Base-by-base conservation (phyloP, 2,329 filamentous ascomycete genomes). In the Cadophora malorum region DNA sequence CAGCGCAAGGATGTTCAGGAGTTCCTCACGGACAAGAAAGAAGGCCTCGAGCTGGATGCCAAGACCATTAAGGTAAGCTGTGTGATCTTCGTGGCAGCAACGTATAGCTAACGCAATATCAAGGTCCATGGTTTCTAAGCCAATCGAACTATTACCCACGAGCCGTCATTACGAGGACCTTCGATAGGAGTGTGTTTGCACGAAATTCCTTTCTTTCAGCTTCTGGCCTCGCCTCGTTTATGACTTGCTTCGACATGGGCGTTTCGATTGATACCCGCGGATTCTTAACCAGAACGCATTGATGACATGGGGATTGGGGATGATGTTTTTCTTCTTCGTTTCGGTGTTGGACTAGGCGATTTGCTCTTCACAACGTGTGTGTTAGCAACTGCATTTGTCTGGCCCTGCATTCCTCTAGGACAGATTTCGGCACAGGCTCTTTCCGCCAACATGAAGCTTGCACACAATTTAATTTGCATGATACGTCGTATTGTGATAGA, bases 1-100 rank as follows among this genome's bases (percentile, higher is more conserved):
- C 96, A 99, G 87, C 95, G 96, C 84, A 97, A 97, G 85, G 94
- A 97, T 89, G 92, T 97, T 81, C 92, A 96, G 83, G 94, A 97
- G 80, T 99, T 98, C 86, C 90, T 98, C 83, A 90, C 90, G 83
- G 92, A 97, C 85, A 96, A 97, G 88, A 93, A 94, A 83, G 92
- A 94, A 80, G 95, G 95, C 79, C 88, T 98, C 78, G 93, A 93
- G 82, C 90, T 97, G 80, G 93, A 97, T 84, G 87, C 90, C 82
- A 97, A 97, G 89, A 96, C 91, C 84, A 97, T 98, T 85, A 97
- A 98, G 88, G 92, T 95, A 79, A 64, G 25, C 35, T 25, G 21
- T 61, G 12, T 31, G 25, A 21, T 63, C 33, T 19, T 10, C 10
- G 50, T 41, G 12, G 7, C 9, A 25, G 12, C n/a, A 53, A 8